Base-by-base conservation (phyloP, 225 moss, liverwort and hornwort species). In the Bryum argenteum region DNA sequence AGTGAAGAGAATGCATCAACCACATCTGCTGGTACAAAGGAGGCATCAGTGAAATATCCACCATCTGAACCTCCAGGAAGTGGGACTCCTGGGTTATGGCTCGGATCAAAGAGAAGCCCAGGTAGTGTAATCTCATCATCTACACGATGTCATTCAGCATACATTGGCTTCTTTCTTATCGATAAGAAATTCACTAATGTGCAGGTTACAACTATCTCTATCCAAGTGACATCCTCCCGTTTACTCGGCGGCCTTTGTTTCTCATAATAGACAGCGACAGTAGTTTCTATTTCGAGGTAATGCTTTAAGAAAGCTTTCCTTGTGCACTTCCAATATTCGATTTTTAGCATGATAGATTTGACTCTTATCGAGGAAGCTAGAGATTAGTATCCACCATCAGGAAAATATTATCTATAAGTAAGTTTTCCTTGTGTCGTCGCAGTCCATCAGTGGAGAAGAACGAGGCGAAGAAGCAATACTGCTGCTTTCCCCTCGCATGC, bases 211-310 rank as follows among this genome's bases (percentile, higher is more conserved):
- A 98, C 81, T 92, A 83, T 66, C 94, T 98, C 14, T 94, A 88
- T 72, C 97, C 97, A 26, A 89, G 84, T 80, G 97, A 98, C 80
- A 85, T 98, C 58, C 82, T 98, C 20, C 97, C 97, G 10, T 94
- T 98, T 78, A 98, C 97, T n/a, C 85, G 97, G 53, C 92, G 94
- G 8, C 97, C 97, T 54, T 86, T 98, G 45, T 78, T 98, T 77
- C 77, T 98, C 71, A 83, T 98, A 42, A 85, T 98, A 53, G 97
- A 98, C 77, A 94, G 97, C 72, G 97, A 94, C 77, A 94, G 85
- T 66, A 98, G 97, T 82, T 84, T 77, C 73, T 87, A 81, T 66
- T 98, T 98, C 78, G 97, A 94, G 91, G 95, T 93, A 67, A 71
- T 71, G 50, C 9, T 53, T 61, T 37, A 24, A n/a, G n/a, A 44